Evolutionary conservation across 768 basidiomycete species (phyloP), one percentile per base, ranked within the genome.

Genomic region (Galerina sulciceps): DNA sequence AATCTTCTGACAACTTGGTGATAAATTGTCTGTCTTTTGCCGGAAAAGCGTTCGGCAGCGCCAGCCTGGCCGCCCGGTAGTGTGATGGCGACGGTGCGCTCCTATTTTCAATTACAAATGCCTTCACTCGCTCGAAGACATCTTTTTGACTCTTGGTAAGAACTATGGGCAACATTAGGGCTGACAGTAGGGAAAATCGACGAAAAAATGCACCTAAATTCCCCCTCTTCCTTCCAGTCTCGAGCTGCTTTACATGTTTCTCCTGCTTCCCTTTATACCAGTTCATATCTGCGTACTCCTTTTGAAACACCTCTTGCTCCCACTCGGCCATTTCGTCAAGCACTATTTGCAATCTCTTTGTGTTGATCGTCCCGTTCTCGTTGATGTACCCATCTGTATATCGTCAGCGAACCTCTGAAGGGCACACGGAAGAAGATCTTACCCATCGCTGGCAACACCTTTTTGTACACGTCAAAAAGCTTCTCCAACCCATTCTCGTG

Each of bases 381-480:
- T 99, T 97, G 50, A 99, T 79, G 72, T 99, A 99, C 0, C 96
- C 97, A 60, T 89, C 95, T 94, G 51, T 0, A 36, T 31, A 17
- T 10, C 13, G 23, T 17, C 37, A 49, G 8, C n/a, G 26, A 41
- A 10, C 37, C 34, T 31, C n/a, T 54, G 15, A 23, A 8, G 9
- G 8, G 15, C n/a, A 36, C 10, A 31, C 6, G 8, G 14, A 14
- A 23, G 54, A 23, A 22, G 41, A 20, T 66, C 83, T 57, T 60
- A 86, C 85, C 88, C 67, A 89, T 74, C 46, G 86, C 84, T 18
- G 96, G 95, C 20, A 99, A 72, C 31, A 94, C 85, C 70, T 87
- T 89, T 82, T 98, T 98, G 76, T 99, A 99, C 55, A 98, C 92
- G 10, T 94, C 93, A 72, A 97, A 99, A 57, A 99, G 77, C 64